A percentile compares a stretch with the other conserved stretches of the same genome.
phyloP scores from a whole-genome alignment of 192 early-diverging fungal genomes.

The Diversispora epigaea region DNA sequence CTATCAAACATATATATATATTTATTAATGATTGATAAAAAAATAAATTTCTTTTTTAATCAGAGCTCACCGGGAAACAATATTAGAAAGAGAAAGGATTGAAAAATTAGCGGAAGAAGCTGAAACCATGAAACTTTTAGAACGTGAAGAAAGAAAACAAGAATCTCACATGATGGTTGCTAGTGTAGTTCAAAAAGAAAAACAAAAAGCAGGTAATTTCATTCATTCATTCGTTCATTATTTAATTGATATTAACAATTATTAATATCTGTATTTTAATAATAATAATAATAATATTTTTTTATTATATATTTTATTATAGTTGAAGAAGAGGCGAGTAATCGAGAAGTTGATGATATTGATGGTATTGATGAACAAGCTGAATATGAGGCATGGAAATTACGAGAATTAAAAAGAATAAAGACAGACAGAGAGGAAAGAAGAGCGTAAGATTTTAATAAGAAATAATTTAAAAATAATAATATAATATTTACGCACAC shows the following conservation, averaged over 20 bases:
- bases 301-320: constrained; percentile 26
- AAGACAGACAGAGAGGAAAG: constrained; percentile 82
- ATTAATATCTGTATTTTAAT: no score
- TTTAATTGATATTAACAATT: no score
- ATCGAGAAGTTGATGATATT: constrained; percentile 80
- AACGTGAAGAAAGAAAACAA: constrained; percentile 61
- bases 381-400: constrained; percentile 89
- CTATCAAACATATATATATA: background rate
- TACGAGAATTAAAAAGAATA: constrained; percentile 84
- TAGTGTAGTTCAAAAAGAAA: constrained; percentile 65
- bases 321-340: constrained; percentile 44
- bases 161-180: constrained; percentile 79
- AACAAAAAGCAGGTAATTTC: constrained; percentile 53
- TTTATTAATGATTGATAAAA: background rate
- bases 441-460: constrained; percentile 51
- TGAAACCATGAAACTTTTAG: constrained; percentile 50
- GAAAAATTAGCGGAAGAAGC: constrained; percentile 58
- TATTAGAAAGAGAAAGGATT: constrained; percentile 56
- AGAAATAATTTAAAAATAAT: background rate
- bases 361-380: constrained; percentile 85
- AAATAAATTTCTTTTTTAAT: background rate
- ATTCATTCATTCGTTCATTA: constrained; percentile 1
- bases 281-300: no score
- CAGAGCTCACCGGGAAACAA: constrained; percentile 62
- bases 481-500: background rate